Base-by-base conservation (phyloP, 768 basidiomycete species). In the Mycena pura region DNA sequence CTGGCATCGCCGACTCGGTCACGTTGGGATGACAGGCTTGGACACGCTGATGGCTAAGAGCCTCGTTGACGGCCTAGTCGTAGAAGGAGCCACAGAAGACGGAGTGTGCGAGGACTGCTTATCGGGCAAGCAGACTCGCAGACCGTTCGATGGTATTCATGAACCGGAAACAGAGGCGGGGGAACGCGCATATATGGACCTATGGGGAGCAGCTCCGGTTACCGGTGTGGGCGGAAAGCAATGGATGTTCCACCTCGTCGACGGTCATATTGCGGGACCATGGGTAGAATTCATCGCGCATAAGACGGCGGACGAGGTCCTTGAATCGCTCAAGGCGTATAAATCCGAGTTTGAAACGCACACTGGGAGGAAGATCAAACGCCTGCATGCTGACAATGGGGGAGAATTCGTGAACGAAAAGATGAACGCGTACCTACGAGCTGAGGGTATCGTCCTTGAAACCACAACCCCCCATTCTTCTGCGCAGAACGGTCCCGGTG, bases 401-500 rank as follows among this genome's bases (percentile, higher is more conserved):
- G 3, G 55, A 6, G 55, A 57, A 45, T 57, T 44, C 45, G 48
- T 57, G 1, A 57, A 57, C 25, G 19, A 46, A 3, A 19, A n/a
- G 9, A 47, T 44, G 55, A 9, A 32, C 15, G n/a, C 11, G 25
- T 3, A 24, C 5, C 48, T 36, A 13, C 28, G 40, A 15, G 55
- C n/a, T 2, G 55, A 31, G 24, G 55, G 55, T 5, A 47, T 57
- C n/a, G 29, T 57, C 19, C 14, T 47, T 5, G 65, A 76, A 48
- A 63, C 57, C 1, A 75, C 71, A 1, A 66, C 68, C 2, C 68
- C 73, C 2, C 64, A 78, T 63, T 68, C 73, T 1, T 74, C 72
- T 2, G 45, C 69, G 3, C 69, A 74, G 34, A 78, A 78, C 34
- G 72, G 77, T 1, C 60, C 71, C 0, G 74, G 70, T 0, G 73